These are phyloP conservation scores for Hymenoscyphus salicellus DNA, from an alignment of 2,329 filamentous ascomycete genomes.

Conservation along the genomic window DNA sequence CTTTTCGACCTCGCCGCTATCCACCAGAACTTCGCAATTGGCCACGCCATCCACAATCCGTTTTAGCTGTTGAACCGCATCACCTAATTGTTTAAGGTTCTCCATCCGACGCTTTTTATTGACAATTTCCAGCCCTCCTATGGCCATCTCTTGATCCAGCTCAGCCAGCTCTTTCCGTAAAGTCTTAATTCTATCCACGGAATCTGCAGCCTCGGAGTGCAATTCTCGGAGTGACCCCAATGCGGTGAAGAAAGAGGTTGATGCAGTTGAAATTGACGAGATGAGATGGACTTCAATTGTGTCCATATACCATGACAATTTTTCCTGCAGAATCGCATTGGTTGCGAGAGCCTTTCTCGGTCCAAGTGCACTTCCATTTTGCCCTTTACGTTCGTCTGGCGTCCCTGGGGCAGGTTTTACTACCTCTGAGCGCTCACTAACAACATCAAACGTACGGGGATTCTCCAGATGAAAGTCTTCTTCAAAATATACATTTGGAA, in stretches of 20 bases:
- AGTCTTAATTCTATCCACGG: constrained; percentile 79
- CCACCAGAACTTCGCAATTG: constrained; percentile 75
- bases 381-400: constrained; percentile 50
- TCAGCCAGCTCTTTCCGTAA: constrained; percentile 75
- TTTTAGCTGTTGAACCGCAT: constrained; percentile 79
- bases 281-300: constrained; percentile 97
- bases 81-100: constrained; percentile 77
- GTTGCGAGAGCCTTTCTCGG: constrained; percentile 86
- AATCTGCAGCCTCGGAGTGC: constrained; percentile 88
- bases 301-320: constrained; percentile 99
- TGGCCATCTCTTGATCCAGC: constrained; percentile 82
- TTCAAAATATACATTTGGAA: constrained; percentile 91
- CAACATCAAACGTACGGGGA: constrained; percentile 90
- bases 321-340: constrained; percentile 96
- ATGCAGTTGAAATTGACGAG: constrained; percentile 91
- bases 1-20: constrained; percentile 76
- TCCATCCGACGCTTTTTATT: constrained; percentile 77
- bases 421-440: constrained; percentile 95
- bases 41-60: constrained; percentile 73
- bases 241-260: constrained; percentile 93
- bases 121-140: constrained; percentile 80
- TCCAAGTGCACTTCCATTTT: constrained; percentile 56
- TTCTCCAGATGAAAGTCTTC: constrained; percentile 95
- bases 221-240: constrained; percentile 86
- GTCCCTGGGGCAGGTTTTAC: constrained; percentile 62